Conservation (phyloP, 2,329 filamentous ascomycete genomes). For the Trichoderma citrinoviride region DNA sequence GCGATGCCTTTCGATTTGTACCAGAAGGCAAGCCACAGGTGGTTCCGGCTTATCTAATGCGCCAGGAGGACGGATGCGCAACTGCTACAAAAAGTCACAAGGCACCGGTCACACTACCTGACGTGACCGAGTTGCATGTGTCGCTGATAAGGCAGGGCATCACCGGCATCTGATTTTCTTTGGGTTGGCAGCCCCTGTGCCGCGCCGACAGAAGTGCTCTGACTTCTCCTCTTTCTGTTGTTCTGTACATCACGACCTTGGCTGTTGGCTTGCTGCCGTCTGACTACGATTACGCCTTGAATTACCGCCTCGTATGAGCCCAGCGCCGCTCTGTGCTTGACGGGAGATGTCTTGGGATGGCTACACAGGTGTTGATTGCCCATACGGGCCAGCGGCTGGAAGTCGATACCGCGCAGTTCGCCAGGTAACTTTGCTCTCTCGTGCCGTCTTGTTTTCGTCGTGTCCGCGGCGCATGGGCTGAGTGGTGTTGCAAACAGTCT, state of each 20-base stretch:
- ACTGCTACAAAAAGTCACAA: constrained; percentile 32
- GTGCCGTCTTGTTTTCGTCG: constrained; percentile 12
- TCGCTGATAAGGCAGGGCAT: constrained; percentile 6
- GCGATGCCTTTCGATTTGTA: too few species aligned
- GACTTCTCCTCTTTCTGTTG: background rate
- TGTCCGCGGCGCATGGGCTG: background rate
- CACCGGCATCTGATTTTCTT: background rate
- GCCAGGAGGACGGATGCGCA: background rate
- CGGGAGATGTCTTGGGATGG: constrained; percentile 66
- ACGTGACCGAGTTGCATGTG: background rate
- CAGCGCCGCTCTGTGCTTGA: constrained; percentile 31
- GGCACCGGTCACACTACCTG: constrained; percentile 34
- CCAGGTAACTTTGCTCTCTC: constrained; percentile 54
- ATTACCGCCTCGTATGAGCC: constrained; percentile 20
- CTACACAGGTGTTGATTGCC: constrained; percentile 85
- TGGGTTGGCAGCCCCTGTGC: constrained; percentile 6
- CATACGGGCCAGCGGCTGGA: constrained; percentile 86
- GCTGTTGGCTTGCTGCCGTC: background rate
- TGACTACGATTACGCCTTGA: background rate
- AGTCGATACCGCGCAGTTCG: constrained; percentile 72
- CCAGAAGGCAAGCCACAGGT: background rate
- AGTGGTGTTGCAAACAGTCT: constrained; percentile 50
- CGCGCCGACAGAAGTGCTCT: background rate
- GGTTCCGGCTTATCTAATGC: constrained; percentile 12
- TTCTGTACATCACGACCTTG: background rate